Evolutionary conservation across 768 basidiomycete species (phyloP), one percentile per base, ranked within the genome.

Genomic region (Pisolithus albus): DNA sequence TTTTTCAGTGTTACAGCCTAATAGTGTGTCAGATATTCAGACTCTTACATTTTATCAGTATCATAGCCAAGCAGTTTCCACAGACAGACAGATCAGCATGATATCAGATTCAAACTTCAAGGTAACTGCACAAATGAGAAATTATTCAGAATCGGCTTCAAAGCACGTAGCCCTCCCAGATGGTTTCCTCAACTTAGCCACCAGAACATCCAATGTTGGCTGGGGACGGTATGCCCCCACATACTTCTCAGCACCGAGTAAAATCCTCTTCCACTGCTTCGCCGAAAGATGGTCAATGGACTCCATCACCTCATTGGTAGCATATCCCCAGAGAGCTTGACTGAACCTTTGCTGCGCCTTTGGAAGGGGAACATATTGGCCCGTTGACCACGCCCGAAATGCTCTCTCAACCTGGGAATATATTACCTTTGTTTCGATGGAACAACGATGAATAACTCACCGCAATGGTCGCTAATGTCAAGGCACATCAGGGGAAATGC

Each of bases 201-300:
- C 30, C 15, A 19, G 32, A 19, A 6, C 32, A 36, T 36, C 32
- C 30, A 47, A 18, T 9, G 32, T 47, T 6, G n/a, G 32, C 18
- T 47, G n/a, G 30, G 46, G 28, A n/a, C 34, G 28, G 32, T 47
- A 36, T 34, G 18, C 16, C 18, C 46, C 46, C n/a, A 36, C 32
- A 47, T 34, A 47, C 46, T 47, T 36, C 46, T 47, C 18, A 16
- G 34, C 32, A 18, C 32, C 46, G 0, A 21, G 9, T 7, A 47
- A 36, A 36, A 47, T 47, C 46, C 36, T 47, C 10, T 47, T 23
- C 46, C 46, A 47, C 26, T 47, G 30, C 46, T 47, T 47, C 1
- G 9, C 13, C 9, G 32, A 32, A 19, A 47, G 46, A 19, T 8
- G 16, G n/a, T 47, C 46, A 19, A 47, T 34, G 38, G 18, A 37